phyloP scores from a whole-genome alignment of 768 basidiomycete genomes.

The Basidioascus undulatus region DNA sequence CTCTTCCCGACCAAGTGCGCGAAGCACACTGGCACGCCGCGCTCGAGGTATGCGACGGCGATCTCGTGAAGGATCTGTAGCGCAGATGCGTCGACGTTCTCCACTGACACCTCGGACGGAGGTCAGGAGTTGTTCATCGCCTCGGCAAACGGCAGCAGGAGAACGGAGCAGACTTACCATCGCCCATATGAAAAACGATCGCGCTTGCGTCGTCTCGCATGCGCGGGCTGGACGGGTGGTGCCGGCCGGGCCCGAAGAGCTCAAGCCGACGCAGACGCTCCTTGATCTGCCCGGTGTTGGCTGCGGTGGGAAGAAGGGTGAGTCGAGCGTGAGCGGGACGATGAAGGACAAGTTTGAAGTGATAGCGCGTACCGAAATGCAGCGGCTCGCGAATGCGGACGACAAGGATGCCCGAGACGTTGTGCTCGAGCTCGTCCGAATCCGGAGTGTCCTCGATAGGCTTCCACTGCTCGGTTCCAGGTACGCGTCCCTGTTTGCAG shows the following conservation, averaged over 20 bases:
- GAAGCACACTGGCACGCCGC: slow-evolving; percentile 1
- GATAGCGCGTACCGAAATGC: slow-evolving; percentile 43
- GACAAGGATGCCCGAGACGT: slow-evolving; percentile 56
- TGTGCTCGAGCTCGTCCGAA: slow-evolving; percentile 32
- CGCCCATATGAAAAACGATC: slow-evolving; percentile 78
- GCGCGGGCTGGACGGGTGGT: slow-evolving; percentile 35
- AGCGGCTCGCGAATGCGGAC: slow-evolving; percentile 72
- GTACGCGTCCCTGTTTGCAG: slow-evolving; percentile 44
- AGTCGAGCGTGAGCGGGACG: not conserved
- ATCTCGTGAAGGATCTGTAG: slow-evolving; percentile 11
- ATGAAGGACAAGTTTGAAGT: slow-evolving; percentile 2
- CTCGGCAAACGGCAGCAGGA: not conserved
- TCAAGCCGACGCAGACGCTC: slow-evolving; percentile 67
- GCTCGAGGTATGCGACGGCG: slow-evolving; percentile 6
- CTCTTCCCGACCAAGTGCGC: too few relatives aligned
- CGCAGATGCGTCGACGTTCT: slow-evolving; percentile 58
- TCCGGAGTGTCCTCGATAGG: slow-evolving; percentile 71
- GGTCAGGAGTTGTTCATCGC: not conserved
- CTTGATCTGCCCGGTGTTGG: slow-evolving; percentile 87
- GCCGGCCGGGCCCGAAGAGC: slow-evolving; percentile 51
- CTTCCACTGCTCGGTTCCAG: slow-evolving; percentile 71
- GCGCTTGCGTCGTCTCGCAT: slow-evolving; percentile 45
- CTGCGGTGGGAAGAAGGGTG: slow-evolving; percentile 20
- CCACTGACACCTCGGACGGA: slow-evolving; percentile 28
- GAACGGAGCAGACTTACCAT: slow-evolving; percentile 23